Evolutionary conservation across 805 yeast species (phyloP).

Genomic region (Ogataea glucozyma): DNA sequence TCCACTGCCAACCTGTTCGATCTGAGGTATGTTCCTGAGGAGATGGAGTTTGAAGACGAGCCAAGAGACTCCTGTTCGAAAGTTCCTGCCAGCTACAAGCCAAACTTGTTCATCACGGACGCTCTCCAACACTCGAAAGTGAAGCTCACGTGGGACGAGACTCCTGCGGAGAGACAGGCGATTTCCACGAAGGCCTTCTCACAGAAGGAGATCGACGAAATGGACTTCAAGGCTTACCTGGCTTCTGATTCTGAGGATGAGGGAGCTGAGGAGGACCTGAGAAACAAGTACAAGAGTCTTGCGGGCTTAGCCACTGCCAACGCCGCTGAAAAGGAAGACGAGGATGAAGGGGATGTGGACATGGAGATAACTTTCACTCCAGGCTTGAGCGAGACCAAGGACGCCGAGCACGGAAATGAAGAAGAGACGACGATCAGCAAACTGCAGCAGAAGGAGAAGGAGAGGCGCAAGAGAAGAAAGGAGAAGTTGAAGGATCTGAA

Average conservation of each 20-base stretch:
- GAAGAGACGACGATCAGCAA: constrained; percentile 75
- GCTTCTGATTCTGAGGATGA: constrained; percentile 74
- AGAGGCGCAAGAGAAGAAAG: constrained; percentile 83
- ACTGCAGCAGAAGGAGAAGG: constrained; percentile 85
- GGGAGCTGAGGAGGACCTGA: constrained; percentile 47
- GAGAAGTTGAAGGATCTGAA: constrained; percentile 68
- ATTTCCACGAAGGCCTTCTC: constrained; percentile 79
- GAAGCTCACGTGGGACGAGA: constrained; percentile 97
- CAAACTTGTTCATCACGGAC: constrained; percentile 81
- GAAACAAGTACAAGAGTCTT: constrained; percentile 62
- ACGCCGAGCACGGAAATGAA: constrained; percentile 37
- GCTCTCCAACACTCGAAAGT: constrained; percentile 97
- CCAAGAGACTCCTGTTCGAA: constrained; percentile 73
- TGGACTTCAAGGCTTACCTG: constrained; percentile 89
- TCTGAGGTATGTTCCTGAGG: constrained; percentile 89
- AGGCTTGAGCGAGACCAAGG: constrained; percentile 55
- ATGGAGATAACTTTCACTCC: constrained; percentile 97
- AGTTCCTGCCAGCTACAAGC: constrained; percentile 78
- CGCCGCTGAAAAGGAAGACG: constrained; percentile 29
- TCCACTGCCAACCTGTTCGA: constrained; percentile 94
- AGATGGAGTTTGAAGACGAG: constrained; percentile 78
- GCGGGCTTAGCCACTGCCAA: constrained; percentile 30
- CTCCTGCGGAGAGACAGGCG: constrained; percentile 84
- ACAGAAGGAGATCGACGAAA: constrained; percentile 83
- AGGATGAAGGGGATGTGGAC: constrained; percentile 68